Evolutionary conservation across 2,329 filamentous ascomycete genomes (phyloP), one percentile per base, ranked within the genome.

Genomic region (Ambrosiella cleistominuta): DNA sequence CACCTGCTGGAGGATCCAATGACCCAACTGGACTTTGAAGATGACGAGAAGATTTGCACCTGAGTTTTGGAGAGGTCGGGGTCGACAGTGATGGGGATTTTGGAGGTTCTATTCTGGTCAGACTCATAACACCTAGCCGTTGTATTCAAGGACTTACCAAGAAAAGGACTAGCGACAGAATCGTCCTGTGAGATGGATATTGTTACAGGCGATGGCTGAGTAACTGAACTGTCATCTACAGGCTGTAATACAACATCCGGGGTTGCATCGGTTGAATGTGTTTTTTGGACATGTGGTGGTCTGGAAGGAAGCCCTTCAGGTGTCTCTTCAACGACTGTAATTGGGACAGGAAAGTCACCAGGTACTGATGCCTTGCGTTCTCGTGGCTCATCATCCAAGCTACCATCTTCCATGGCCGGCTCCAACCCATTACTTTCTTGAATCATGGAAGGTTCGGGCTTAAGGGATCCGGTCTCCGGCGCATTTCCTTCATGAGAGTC

Each of bases 281-380:
- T 73, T 63, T 72, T 68, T 63, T 72, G 67, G 60, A 71, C 69
- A 63, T 74, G 71, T 17, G 67, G 70, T 56, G 74, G 74, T 62
- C 73, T 69, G 19, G 72, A 70, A 53, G 71, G 69, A 47, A 71
- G 68, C 13, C 66, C 65, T 62, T 76, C 76, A 36, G 70, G 67
- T 13, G 73, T 69, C 68, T 80, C 76, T 64, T 79, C 75, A 45
- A 80, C 70, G 36, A 79, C 70, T 2, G 77, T 80, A 62, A 69
- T 74, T 9, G 77, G 77, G 56, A 78, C 71, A 8, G 63, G 57
- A 15, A 50, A 52, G n/a, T 50, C 52, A 15, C 55, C 59, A 1
- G 57, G 57, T 11, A 56, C 47, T 6, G 51, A 19, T 11, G 49
- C 56, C 9, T 53, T 15, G 6, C 50, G 47, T 9, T 61, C 51